These are phyloP conservation scores for Yamadazyma siamensis DNA, from an alignment of 1,139 yeast species.

Conservation along the genomic window DNA sequence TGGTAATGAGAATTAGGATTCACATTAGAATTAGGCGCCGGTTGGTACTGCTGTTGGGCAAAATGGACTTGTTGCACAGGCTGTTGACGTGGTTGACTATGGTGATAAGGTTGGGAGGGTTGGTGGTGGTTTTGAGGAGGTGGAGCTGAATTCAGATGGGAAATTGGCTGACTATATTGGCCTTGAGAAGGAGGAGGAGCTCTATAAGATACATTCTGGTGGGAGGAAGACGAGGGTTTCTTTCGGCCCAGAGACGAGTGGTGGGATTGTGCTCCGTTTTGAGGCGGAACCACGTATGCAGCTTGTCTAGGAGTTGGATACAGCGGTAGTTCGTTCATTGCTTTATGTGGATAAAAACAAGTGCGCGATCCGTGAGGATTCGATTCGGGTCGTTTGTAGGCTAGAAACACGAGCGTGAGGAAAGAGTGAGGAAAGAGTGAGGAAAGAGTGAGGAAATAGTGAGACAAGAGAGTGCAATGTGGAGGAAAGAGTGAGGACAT, in stretches of 20 bases:
- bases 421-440: too few relatives aligned
- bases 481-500: too few relatives aligned
- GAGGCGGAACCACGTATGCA: slow-evolving; percentile 27
- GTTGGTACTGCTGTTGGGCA: slow-evolving; percentile 11
- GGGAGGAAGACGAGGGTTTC: slow-evolving; percentile 4
- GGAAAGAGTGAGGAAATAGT: too few relatives aligned
- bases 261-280: slow-evolving; percentile 8
- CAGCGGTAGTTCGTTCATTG: slow-evolving; percentile 41
- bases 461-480: too few relatives aligned
- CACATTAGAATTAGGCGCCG: too few relatives aligned
- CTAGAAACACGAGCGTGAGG: too few relatives aligned
- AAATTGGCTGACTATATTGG: slow-evolving; percentile 4
- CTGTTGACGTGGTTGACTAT: slow-evolving; percentile 14
- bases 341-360: background rate
- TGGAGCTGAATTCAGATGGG: too few relatives aligned
- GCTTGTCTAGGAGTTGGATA: slow-evolving; percentile 51
- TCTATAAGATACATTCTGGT: slow-evolving; percentile 11
- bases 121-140: too few relatives aligned
- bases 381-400: slow-evolving; percentile 1
- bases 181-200: slow-evolving; percentile 9
- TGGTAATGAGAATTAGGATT: slow-evolving; percentile 8
- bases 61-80: slow-evolving; percentile 11
- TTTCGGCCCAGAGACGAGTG: slow-evolving; percentile 3
- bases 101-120: slow-evolving; percentile 10
- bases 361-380: background rate